Base-by-base conservation (phyloP, 257 asterid species). In the Forsythia suspensa region DNA sequence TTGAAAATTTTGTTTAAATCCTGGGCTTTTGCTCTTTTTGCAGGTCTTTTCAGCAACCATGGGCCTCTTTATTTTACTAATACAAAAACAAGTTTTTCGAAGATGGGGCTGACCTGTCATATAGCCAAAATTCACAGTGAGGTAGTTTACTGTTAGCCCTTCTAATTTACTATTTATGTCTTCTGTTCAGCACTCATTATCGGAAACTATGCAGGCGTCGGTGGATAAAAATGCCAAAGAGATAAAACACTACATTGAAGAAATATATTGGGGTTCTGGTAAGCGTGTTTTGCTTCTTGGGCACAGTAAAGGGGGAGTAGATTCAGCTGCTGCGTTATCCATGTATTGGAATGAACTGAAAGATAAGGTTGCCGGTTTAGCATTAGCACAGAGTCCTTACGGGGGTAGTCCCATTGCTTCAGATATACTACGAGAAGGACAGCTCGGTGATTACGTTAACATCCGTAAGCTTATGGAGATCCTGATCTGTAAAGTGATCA, bases 331-430 rank as follows among this genome's bases (percentile, higher is more conserved):
- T 66, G 90, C 95, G 82, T 65, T 96, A 77, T 96, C 98, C 76
- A 91, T 96, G 84, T 91, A 94, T 82, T 96, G 99, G 99, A 87
- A 88, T 66, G 96, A 91, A 42, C 86, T 94, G 79, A 94, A 96
- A 86, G 97, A 91, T 73, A 96, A 96, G 89, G 98, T 96, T 76
- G 98, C 96, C 0, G 99, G 99, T 61, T 83, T 96, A 82, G 98
- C 91, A 51, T 85, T 96, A 76, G 89, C 97, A 41, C 99, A 94
- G 89, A 94, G 98, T 80, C 99, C 99, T 16, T 96, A 92, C 57
- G 99, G 97, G 75, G 99, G 99, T 72, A 92, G 91, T 82, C 99
- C 99, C 46, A 94, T 96, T 79, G 98, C 97, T 72, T 94, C 99
- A 12, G 99, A 96, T 83, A 90, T 96, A 74, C 81, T 96, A 40